These are phyloP conservation scores for Mentha longifolia DNA, from an alignment of 257 asterid genomes.

Conservation along the genomic window DNA sequence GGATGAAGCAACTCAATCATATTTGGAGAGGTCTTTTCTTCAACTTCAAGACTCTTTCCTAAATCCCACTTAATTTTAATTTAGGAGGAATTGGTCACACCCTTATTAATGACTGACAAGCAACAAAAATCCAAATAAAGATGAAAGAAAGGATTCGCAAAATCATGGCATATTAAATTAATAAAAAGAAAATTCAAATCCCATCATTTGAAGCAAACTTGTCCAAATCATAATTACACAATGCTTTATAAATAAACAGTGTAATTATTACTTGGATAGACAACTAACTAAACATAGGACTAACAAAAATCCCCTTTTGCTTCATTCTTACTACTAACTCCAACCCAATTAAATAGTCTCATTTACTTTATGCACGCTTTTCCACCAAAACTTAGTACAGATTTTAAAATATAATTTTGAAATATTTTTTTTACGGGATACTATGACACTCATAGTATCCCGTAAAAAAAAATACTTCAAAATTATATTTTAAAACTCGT, in stretches of 20 bases:
- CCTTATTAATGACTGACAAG: constrained; percentile 9
- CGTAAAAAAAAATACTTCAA: too few relatives aligned
- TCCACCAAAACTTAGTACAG: too few relatives aligned
- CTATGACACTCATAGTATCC: too few relatives aligned
- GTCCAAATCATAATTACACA: constrained; percentile 10
- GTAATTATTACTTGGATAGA: constrained; percentile 19
- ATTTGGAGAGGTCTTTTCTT: constrained; percentile 32
- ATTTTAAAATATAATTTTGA: too few relatives aligned
- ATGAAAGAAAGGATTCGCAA: constrained; percentile 9
- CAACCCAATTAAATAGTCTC: too few relatives aligned
- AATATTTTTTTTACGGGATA: too few relatives aligned
- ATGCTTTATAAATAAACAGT: background rate
- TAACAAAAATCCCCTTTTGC: constrained; percentile 30
- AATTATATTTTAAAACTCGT: too few relatives aligned
- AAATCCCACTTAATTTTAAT: background rate
- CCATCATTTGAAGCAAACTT: constrained; percentile 17
- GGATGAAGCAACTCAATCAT: constrained; percentile 15
- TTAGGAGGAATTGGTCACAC: background rate
- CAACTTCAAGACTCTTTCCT: constrained; percentile 31
- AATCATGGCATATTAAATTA: constrained; percentile 14
- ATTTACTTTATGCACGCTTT: too few relatives aligned
- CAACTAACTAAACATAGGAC: constrained; percentile 36
- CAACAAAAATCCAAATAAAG: constrained; percentile 15
- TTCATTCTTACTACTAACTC: constrained; percentile 21
- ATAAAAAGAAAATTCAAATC: background rate